phyloP scores from a whole-genome alignment of 257 asterid species.

The Coffea eugenioides region DNA sequence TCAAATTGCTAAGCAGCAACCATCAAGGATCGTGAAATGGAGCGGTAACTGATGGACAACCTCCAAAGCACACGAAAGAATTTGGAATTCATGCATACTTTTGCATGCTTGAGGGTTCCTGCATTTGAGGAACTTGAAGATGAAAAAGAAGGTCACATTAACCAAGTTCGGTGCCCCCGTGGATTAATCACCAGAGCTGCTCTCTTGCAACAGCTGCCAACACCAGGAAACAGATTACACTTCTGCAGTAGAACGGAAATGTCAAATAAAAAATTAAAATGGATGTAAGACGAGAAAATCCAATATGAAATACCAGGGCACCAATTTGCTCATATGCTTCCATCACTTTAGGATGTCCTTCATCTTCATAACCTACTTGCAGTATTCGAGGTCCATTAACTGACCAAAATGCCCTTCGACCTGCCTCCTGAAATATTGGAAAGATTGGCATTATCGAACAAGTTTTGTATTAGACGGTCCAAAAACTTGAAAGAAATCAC shows the following conservation, averaged over 20 bases:
- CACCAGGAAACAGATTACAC: slow-evolving; percentile 10
- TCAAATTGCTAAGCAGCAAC: background rate
- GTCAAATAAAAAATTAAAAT: background rate
- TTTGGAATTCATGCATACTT: background rate
- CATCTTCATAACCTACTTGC: slow-evolving; percentile 83
- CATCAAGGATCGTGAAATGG: too few species aligned
- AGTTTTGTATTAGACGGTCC: background rate
- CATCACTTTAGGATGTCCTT: slow-evolving; percentile 79
- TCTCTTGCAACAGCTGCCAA: slow-evolving; percentile 67
- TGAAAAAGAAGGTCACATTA: background rate
- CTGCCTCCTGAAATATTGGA: slow-evolving; percentile 63
- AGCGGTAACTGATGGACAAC: too few species aligned
- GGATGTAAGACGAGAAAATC: slow-evolving; percentile 3
- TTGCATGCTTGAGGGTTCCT: background rate
- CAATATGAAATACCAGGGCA: slow-evolving; percentile 57
- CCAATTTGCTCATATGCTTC: slow-evolving; percentile 93
- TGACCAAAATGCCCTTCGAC: slow-evolving; percentile 95
- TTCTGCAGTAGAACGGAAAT: background rate
- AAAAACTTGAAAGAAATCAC: too few species aligned
- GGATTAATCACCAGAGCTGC: slow-evolving; percentile 43
- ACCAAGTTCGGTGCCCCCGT: slow-evolving; percentile 14
- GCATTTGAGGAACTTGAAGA: slow-evolving; percentile 3
- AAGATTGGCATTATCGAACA: background rate
- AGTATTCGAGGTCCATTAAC: slow-evolving; percentile 87
- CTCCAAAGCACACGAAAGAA: too few species aligned